Conservation (phyloP, 2,329 filamentous ascomycete genomes). For the Alternaria atra region DNA sequence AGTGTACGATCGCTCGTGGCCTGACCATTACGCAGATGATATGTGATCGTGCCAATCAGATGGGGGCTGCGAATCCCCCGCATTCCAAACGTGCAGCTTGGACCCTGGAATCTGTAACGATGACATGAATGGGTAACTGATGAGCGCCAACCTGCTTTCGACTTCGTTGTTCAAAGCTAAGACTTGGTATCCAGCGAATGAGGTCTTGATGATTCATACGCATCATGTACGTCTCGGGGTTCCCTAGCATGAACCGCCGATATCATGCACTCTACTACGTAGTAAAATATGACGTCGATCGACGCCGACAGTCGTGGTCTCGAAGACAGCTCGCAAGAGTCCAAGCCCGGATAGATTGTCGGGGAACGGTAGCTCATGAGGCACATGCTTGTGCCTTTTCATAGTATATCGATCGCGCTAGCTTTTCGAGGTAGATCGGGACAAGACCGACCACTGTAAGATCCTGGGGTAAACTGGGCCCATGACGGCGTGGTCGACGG, state of each 20-base stretch:
- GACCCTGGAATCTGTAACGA: conserved; percentile 38
- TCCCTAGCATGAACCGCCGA: not conserved
- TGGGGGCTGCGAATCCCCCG: conserved; percentile 40
- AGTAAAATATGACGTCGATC: conserved; percentile 12
- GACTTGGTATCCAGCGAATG: conserved; percentile 20
- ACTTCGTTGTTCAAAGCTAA: conserved; percentile 8
- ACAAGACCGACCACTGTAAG: not conserved
- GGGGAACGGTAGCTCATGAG: not conserved
- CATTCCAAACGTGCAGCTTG: conserved; percentile 35
- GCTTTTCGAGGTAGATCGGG: conserved; percentile 14
- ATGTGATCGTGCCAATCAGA: conserved; percentile 49
- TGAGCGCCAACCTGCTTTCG: conserved; percentile 5
- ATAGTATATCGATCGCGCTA: conserved; percentile 22
- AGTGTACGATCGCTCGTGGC: conserved; percentile 34
- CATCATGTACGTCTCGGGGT: not conserved
- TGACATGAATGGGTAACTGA: conserved; percentile 30
- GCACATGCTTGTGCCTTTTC: not conserved
- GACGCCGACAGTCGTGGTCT: conserved; percentile 11
- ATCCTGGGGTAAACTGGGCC: conserved; percentile 1
- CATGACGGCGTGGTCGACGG: conserved; percentile 8
- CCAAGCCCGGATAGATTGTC: not conserved
- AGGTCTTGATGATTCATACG: conserved; percentile 10
- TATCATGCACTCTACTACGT: not conserved
- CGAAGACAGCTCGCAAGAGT: conserved; percentile 5
- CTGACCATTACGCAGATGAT: conserved; percentile 44